phyloP scores from a whole-genome alignment of 225 moss, liverwort and hornwort genomes.

The Rhytidiadelphus loreus region DNA sequence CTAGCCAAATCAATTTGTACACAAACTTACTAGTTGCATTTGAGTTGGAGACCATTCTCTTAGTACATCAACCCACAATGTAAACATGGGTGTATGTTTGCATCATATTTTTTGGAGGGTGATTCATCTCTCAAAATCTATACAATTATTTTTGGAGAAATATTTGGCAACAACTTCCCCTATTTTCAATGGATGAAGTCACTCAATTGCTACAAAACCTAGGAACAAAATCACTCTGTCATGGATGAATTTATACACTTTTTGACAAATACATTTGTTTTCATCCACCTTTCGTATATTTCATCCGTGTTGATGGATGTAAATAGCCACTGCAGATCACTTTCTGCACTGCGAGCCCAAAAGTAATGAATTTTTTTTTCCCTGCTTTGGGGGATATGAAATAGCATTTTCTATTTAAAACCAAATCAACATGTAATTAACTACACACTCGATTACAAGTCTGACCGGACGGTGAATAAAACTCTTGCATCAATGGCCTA shows the following conservation, averaged over 20 bases:
- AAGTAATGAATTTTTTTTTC: not conserved
- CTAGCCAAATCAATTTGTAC: not conserved
- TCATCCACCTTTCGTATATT: not conserved
- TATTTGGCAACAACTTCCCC: not conserved
- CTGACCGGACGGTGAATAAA: not conserved
- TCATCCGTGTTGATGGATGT: not conserved
- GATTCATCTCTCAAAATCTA: not conserved
- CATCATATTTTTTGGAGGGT: fast-evolving
- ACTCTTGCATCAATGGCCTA: not conserved
- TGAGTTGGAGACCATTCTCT: not conserved
- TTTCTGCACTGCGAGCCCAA: not conserved
- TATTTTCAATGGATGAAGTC: not conserved
- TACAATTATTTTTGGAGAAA: not conserved
- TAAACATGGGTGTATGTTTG: not conserved
- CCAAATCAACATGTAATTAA: not conserved
- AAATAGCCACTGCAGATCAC: not conserved
- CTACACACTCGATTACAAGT: not conserved
- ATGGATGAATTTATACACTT: not conserved
- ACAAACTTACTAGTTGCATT: not conserved
- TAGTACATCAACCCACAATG: not conserved
- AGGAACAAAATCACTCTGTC: fast-evolving
- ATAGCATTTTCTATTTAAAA: not conserved
- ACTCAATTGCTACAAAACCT: not conserved
- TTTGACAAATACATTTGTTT: too few species aligned
- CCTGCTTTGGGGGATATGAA: not conserved